Conservation (phyloP, 2,329 filamentous ascomycete genomes). For the Ascochyta clinopodiicola region DNA sequence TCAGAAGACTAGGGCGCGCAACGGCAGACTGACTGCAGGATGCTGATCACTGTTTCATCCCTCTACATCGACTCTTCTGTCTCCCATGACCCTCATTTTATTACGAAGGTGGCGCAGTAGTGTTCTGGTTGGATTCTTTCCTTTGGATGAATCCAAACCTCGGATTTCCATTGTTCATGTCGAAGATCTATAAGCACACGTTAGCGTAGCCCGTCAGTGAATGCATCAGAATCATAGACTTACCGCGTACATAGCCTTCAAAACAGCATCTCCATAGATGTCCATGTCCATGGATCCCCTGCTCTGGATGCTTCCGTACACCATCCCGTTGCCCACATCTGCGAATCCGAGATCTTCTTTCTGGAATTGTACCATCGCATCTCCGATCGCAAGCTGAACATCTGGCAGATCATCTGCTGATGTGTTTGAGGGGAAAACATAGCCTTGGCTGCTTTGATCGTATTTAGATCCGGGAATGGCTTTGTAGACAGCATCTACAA, state of each 20-base stretch:
- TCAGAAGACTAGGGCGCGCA: too few relatives aligned
- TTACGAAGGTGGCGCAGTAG: slow-evolving; percentile 23
- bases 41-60: too few relatives aligned
- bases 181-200: slow-evolving; percentile 21
- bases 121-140: slow-evolving; percentile 29
- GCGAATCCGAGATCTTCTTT: slow-evolving; percentile 38
- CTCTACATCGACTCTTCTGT: too few relatives aligned
- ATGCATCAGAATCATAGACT: background rate
- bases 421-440: slow-evolving; percentile 56
- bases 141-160: slow-evolving; percentile 32
- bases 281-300: slow-evolving; percentile 31
- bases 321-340: slow-evolving; percentile 27
- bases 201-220: slow-evolving; percentile 4
- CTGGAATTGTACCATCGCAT: slow-evolving; percentile 25
- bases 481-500: slow-evolving; percentile 66
- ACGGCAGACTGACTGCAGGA: too few relatives aligned
- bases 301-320: slow-evolving; percentile 32
- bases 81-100: too few relatives aligned
- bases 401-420: slow-evolving; percentile 20
- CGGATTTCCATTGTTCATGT: slow-evolving; percentile 28
- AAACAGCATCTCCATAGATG: slow-evolving; percentile 29
- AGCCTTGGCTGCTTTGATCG: slow-evolving; percentile 58
- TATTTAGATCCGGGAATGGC: slow-evolving; percentile 60
- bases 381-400: slow-evolving; percentile 30
- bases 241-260: slow-evolving; percentile 36